Evolutionary conservation across 2,329 filamentous ascomycete species (phyloP).

Genomic region (Mycosphaerella sp.): DNA sequence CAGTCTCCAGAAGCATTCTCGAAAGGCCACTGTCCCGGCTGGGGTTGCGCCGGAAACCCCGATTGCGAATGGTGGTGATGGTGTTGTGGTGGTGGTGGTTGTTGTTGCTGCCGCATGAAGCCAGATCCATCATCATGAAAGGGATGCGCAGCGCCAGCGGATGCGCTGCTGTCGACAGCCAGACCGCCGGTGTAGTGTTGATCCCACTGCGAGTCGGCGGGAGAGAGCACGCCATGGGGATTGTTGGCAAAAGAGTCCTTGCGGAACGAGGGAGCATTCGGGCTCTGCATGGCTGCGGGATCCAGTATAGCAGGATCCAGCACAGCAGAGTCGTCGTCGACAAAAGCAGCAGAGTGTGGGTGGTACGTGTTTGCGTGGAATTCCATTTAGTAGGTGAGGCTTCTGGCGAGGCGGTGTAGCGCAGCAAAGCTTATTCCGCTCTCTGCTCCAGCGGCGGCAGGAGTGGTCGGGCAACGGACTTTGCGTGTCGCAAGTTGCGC

Average conservation of each 20-base stretch:
- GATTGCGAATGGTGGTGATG: constrained; percentile 38
- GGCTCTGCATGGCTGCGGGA: constrained; percentile 32
- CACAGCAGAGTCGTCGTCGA: constrained; percentile 26
- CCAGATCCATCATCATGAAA: constrained; percentile 24
- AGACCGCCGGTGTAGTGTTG: constrained; percentile 22
- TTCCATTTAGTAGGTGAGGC: constrained; percentile 23
- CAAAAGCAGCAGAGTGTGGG: constrained; percentile 23
- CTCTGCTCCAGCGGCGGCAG: background rate
- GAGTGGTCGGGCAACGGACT: constrained; percentile 9
- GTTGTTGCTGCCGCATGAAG: constrained; percentile 18
- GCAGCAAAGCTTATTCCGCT: constrained; percentile 5
- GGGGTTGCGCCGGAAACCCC: constrained; percentile 60
- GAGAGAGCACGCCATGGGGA: constrained; percentile 30
- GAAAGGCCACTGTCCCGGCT: constrained; percentile 51
- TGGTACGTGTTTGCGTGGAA: constrained; percentile 23
- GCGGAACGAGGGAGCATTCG: constrained; percentile 23
- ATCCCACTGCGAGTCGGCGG: constrained; percentile 31
- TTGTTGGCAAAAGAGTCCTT: constrained; percentile 32
- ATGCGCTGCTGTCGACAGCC: constrained; percentile 18
- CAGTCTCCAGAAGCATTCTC: constrained; percentile 61
- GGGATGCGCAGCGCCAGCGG: constrained; percentile 16
- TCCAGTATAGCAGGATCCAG: constrained; percentile 29
- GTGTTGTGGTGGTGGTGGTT: background rate
- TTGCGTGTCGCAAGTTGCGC: constrained; percentile 14
- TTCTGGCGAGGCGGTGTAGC: constrained; percentile 8